phyloP scores from a whole-genome alignment of 306 rosid genomes.

The Lithocarpus polystachyus region DNA sequence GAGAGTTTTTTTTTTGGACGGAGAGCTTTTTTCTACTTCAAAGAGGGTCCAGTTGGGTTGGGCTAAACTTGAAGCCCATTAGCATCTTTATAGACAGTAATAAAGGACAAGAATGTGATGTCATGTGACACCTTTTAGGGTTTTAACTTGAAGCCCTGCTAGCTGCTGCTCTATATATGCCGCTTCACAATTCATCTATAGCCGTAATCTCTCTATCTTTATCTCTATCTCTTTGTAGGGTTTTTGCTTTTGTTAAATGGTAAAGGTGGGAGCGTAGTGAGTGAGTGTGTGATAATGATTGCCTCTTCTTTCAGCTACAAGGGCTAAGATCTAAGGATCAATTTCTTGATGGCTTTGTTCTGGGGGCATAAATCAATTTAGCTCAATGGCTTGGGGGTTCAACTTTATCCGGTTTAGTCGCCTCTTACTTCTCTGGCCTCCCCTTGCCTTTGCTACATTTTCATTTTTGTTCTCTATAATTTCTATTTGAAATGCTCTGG shows the following conservation, averaged over 20 bases:
- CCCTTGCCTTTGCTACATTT: slow-evolving; percentile 20
- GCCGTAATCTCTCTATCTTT: neutral
- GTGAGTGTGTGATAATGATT: neutral
- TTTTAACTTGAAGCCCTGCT: no score
- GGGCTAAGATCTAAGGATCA: slow-evolving; percentile 59
- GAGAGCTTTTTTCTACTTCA: no score
- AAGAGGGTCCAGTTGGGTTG: no score
- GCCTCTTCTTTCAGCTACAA: slow-evolving; percentile 84
- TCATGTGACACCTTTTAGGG: no score
- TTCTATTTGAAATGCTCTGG: neutral
- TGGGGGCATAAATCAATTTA: slow-evolving; percentile 49
- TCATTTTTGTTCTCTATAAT: neutral
- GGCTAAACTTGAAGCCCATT: no score
- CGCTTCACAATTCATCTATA: no score
- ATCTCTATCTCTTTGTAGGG: neutral
- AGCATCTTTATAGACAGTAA: no score
- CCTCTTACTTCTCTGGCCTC: slow-evolving; percentile 34
- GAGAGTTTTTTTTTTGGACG: no score
- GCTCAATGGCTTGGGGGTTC: slow-evolving; percentile 24
- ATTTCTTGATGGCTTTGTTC: slow-evolving; percentile 79
- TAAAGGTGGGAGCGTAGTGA: neutral
- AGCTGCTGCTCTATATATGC: no score
- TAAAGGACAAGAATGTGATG: no score
- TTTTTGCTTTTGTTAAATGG: neutral
- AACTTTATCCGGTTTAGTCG: slow-evolving; percentile 26